These are phyloP conservation scores for Penicillium paneum DNA, from an alignment of 2,329 filamentous ascomycete species.

Conservation along the genomic window DNA sequence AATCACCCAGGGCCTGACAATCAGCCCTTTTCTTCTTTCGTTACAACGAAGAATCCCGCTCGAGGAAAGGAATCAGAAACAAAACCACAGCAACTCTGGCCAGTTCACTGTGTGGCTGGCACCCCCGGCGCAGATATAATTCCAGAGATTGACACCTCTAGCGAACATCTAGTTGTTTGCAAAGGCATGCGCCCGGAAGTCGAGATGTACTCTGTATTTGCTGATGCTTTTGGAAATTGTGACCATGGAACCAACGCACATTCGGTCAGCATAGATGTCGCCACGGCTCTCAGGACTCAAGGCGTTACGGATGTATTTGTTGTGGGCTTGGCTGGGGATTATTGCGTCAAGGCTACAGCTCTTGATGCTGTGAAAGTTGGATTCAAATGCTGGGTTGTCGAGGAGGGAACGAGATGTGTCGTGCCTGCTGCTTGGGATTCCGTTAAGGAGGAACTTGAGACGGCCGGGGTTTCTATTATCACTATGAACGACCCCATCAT, in stretches of 20 bases:
- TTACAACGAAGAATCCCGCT: conserved; percentile 55
- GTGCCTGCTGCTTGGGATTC: conserved; percentile 59
- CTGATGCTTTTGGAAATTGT: conserved; percentile 65
- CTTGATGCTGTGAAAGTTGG: conserved; percentile 72
- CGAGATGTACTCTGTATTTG: conserved; percentile 95
- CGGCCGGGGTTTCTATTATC: conserved; percentile 62
- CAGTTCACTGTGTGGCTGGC: conserved; percentile 78
- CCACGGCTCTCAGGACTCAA: conserved; percentile 52
- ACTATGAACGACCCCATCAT: conserved; percentile 57
- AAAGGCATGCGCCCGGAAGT: conserved; percentile 73
- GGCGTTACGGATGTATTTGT: conserved; percentile 76
- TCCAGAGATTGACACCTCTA: conserved; percentile 61
- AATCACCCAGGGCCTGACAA: conserved; percentile 67
- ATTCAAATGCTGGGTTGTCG: conserved; percentile 71
- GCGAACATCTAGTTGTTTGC: conserved; percentile 65
- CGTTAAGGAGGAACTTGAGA: conserved; percentile 54
- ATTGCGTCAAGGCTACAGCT: conserved; percentile 80
- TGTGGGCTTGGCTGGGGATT: conserved; percentile 83
- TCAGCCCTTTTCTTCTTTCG: conserved; percentile 63
- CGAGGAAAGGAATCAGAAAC: conserved; percentile 56
- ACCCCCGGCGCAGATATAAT: conserved; percentile 71
- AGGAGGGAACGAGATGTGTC: conserved; percentile 75
- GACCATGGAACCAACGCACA: conserved; percentile 32
- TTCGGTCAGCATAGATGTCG: conserved; percentile 58
- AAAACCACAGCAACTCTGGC: conserved; percentile 75